A percentile compares a stretch with the other conserved stretches of the same genome.
These are phyloP conservation scores for Tuber borchii DNA, from an alignment of 495 filamentous ascomycete genomes.

Conservation along the genomic window DNA sequence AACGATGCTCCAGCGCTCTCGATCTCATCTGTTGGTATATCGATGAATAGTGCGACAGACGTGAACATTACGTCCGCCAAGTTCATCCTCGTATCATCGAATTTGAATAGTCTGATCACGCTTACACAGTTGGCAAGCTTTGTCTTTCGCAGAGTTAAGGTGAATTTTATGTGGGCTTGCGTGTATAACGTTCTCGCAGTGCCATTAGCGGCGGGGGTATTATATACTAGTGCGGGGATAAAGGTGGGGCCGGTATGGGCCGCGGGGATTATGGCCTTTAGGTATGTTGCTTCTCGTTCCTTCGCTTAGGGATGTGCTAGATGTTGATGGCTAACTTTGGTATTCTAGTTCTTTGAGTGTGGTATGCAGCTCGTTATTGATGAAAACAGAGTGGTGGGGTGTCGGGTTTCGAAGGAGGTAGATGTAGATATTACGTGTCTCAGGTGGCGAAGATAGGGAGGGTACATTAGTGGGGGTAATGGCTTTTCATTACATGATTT, in stretches of 20 bases:
- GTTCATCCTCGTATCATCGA: conserved; percentile 72
- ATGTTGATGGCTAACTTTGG: not conserved
- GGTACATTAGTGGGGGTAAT: not conserved
- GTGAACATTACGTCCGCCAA: conserved; percentile 71
- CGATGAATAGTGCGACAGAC: conserved; percentile 73
- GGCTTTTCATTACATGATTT: not conserved
- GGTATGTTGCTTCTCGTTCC: conserved; percentile 42
- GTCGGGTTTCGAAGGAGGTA: conserved; percentile 45
- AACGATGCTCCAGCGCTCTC: conserved; percentile 81
- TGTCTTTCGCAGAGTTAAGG: conserved; percentile 68
- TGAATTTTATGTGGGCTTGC: conserved; percentile 82
- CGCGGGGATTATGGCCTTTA: conserved; percentile 74
- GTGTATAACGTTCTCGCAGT: conserved; percentile 71
- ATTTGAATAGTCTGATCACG: conserved; percentile 61
- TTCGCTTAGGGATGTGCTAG: not conserved
- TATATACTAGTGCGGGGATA: conserved; percentile 52
- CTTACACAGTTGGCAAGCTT: conserved; percentile 60
- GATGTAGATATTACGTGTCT: not conserved
- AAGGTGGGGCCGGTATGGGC: conserved; percentile 38
- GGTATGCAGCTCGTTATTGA: conserved; percentile 58
- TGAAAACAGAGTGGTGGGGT: conserved; percentile 49
- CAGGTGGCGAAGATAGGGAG: not conserved
- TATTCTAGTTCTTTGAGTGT: conserved; percentile 56
- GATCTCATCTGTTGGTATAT: conserved; percentile 75
- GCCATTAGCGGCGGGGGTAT: conserved; percentile 69